phyloP scores from a whole-genome alignment of 441 rosid species.

The Populus hybrid region DNA sequence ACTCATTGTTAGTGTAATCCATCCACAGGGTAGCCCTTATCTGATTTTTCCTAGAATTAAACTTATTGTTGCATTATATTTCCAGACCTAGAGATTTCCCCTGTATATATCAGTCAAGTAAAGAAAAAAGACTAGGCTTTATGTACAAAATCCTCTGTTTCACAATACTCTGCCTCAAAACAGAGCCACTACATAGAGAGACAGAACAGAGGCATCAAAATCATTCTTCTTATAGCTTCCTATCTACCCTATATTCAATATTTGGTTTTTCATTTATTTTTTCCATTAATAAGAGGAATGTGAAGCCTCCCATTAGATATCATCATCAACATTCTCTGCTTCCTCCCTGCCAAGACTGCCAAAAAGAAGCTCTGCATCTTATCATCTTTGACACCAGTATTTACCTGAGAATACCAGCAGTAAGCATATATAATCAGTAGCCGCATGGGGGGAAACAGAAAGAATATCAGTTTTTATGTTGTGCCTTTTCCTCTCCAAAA shows the following conservation, averaged over 20 bases:
- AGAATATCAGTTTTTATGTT: neutral
- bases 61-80: neutral
- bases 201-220: neutral
- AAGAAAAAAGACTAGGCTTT: too few relatives aligned
- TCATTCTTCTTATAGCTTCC: too few relatives aligned
- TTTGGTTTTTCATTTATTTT: too few relatives aligned
- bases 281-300: too few relatives aligned
- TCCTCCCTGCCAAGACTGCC: constrained; percentile 25
- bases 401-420: constrained; percentile 47
- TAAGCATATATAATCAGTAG: neutral
- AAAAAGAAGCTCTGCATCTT: constrained; percentile 98
- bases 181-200: neutral
- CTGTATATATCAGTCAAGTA: too few relatives aligned
- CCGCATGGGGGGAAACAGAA: neutral
- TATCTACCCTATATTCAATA: too few relatives aligned
- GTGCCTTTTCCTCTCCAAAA: neutral
- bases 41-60: too few relatives aligned
- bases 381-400: constrained; percentile 80
- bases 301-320: too few relatives aligned
- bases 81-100: neutral
- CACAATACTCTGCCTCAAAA: neutral
- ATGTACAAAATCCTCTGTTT: neutral
- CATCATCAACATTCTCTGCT: too few relatives aligned
- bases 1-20: too few relatives aligned
- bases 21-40: too few relatives aligned